Evolutionary conservation across 345 rosid species (phyloP), one percentile per base, ranked within the genome.

Genomic region (Citrus australasica): DNA sequence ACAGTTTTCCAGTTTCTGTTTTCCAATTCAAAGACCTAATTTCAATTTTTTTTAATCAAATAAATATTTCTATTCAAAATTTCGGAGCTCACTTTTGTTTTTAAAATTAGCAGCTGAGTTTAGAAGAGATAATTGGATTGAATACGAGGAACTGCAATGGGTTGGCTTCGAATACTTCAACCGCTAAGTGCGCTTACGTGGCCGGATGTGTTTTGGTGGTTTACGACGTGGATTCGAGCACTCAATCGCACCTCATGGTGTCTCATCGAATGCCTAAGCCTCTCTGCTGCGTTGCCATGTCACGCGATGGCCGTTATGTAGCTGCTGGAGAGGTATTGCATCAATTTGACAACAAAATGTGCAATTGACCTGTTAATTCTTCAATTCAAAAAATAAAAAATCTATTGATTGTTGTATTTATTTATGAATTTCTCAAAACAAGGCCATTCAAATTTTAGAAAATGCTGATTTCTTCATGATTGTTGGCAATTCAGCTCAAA

Each of bases 161-260:
- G 61, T 80, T 94, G 79, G 91, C 95, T 7, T 89, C 93, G 1
- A 87, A 59, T 68, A 70, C 83, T 8, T 83, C 81, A 16, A 84
- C 82, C 19, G 56, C 87, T 7, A 86, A 74, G 38, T 91, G 90
- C 66, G 92, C 82, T 62, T 94, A 94, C 78, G 78, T 89, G 48
- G 98, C 97, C 0, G 98, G 97, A 42, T 94, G 97, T 38, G 97
- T 89, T 55, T 92, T 82, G 83, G 97, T 92, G 79, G 84, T 87
- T 71, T 90, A 86, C 68, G 73, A 92, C 75, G 93, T 84, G 17
- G 87, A 83, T 68, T 83, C 89, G 0, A 84, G 82, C 40, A 78
- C 82, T 58, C 97, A 91, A 37, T 92, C 93, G 9, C 95, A 89
- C 61, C 92, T 94, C 69, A 68, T 84, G 73, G 92, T 83, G 53